Evolutionary conservation across 257 asterid genomes (phyloP), one percentile per base, ranked within the genome.

Genomic region (Solanum pinnatisectum): DNA sequence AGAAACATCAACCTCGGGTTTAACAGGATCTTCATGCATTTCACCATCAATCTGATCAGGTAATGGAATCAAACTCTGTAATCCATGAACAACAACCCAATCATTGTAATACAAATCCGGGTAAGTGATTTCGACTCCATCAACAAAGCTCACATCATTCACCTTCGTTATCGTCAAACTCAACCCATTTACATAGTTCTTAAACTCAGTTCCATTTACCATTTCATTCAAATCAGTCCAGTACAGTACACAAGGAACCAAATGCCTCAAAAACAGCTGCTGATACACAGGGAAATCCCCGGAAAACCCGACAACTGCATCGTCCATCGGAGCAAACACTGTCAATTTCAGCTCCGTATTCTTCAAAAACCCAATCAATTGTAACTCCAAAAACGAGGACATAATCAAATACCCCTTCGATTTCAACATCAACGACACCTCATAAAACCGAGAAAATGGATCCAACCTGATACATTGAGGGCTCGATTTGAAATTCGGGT

Each of bases 381-480:
- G 99, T 87, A 95, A 52, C 18, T 95, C 98, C 6, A 96, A 96
- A 87, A 96, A 94, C 40, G 96, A 87, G 18, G 95, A 94, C 86
- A 96, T 89, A 5, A 96, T 91, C 25, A 96, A 87, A 87, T 93
- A 93, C 15, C 98, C 99, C 87, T 97, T 90, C 6, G 98, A 89
- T 72, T 91, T 95, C 87, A 96, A 25, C 32, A 89, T 90, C 35
- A 91, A 90, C 0, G 96, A 92, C 1, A 94, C 96, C 20, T 92
- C 95, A 10, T 25, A 82, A 42, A 91, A 94, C 20, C 77, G 60
- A 2, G 98, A 95, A 52, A 73, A 63, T 12, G 88, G 5, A 42
- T 90, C 91, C 87, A 92, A 83, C 49, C 92, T 83, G 72, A 84
- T 86, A 88, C 97, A 71, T 27, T 16, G 44, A 40, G 65, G 39